Conservation (phyloP, 768 basidiomycete species). For the Guyanaporus albipodus region DNA sequence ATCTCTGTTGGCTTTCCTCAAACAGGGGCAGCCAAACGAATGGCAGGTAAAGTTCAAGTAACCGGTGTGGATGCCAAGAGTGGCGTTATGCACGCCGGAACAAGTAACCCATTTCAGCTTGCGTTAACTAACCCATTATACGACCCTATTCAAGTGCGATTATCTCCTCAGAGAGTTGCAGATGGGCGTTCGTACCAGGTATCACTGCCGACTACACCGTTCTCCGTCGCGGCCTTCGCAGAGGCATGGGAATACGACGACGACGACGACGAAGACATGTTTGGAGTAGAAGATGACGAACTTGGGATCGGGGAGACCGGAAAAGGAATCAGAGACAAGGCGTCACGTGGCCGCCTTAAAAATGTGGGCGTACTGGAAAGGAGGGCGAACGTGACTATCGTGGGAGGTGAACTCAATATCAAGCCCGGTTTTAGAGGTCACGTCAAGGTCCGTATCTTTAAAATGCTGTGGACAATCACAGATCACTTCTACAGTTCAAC, state of each 20-base stretch:
- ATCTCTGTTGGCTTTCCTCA: conserved; percentile 72
- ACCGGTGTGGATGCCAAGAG: conserved; percentile 36
- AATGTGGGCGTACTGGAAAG: conserved; percentile 82
- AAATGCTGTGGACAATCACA: background rate
- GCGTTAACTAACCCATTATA: conserved; percentile 93
- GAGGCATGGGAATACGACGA: conserved; percentile 99
- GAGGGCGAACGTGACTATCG: conserved; percentile 82
- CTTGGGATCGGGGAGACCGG: conserved; percentile 31
- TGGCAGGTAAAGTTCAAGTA: conserved; percentile 34
- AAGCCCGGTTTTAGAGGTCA: conserved; percentile 73
- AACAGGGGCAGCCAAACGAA: conserved; percentile 37
- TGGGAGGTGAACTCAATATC: conserved; percentile 86
- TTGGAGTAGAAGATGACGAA: conserved; percentile 45
- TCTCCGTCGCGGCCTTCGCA: conserved; percentile 85
- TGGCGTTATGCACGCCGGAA: conserved; percentile 60
- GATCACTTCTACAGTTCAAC: conserved; percentile 63
- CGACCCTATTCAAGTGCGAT: conserved; percentile 89
- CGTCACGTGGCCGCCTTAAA: conserved; percentile 45
- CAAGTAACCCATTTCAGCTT: conserved; percentile 84
- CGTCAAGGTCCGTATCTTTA: conserved; percentile 60
- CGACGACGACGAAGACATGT: conserved; percentile 89
- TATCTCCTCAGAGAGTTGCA: conserved; percentile 65
- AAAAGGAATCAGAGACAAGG: conserved; percentile 44
- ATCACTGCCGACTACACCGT: conserved; percentile 70
- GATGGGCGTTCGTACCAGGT: conserved; percentile 58